Percentiles rank a stretch among this genome's conserved stretches.
These are phyloP conservation scores for Aspergillus wentii DNA, from an alignment of 495 filamentous ascomycete genomes.

Conservation along the genomic window DNA sequence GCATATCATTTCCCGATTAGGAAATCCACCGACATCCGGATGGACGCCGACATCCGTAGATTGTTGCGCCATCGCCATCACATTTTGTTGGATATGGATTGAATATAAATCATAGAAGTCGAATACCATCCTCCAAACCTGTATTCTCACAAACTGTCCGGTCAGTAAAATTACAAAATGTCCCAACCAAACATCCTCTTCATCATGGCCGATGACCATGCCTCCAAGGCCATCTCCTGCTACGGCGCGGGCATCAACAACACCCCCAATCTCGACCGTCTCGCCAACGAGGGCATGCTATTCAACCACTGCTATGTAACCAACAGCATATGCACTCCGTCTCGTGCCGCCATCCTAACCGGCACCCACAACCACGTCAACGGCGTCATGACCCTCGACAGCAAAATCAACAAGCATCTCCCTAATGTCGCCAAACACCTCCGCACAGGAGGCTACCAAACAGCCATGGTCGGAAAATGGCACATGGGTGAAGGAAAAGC, in stretches of 20 bases:
- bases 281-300: constrained; percentile 39
- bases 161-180: too few species aligned
- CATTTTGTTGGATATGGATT: too few species aligned
- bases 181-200: constrained; percentile 40
- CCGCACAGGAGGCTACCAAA: constrained; percentile 33
- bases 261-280: constrained; percentile 37
- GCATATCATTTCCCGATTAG: too few species aligned
- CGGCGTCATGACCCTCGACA: constrained; percentile 35
- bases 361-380: constrained; percentile 44
- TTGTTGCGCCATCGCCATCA: too few species aligned
- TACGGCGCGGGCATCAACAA: constrained; percentile 39
- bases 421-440: constrained; percentile 41
- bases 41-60: too few species aligned
- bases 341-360: constrained; percentile 35
- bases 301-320: constrained; percentile 46
- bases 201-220: constrained; percentile 46
- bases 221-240: constrained; percentile 34
- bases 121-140: too few species aligned
- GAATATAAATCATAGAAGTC: too few species aligned
- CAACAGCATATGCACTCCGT: constrained; percentile 42
- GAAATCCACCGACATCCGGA: too few species aligned
- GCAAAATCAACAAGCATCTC: constrained; percentile 34
- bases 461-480: constrained; percentile 43
- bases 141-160: too few species aligned
- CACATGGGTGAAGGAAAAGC: constrained; percentile 35